Evolutionary conservation across 2,329 filamentous ascomycete genomes (phyloP), one percentile per base, ranked within the genome.

Genomic region (Cladorrhinum sp.): DNA sequence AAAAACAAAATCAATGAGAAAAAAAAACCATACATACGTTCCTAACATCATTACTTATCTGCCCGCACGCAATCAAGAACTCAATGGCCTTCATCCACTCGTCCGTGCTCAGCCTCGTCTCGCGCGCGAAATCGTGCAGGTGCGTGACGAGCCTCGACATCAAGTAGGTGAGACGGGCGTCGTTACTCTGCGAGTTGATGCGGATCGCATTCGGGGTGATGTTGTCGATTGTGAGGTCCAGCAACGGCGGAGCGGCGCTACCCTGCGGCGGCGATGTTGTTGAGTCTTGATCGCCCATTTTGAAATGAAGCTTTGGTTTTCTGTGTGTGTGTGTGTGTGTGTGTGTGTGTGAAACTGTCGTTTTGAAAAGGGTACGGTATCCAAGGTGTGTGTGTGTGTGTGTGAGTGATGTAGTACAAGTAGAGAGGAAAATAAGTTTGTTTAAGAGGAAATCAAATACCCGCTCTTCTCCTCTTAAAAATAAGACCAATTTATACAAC

Each of bases 71-170:
- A 0, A 88, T 90, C 25, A 93, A 77, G 76, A 93, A 93, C 49
- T 83, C 76, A 58, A 93, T 79, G 1, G 85, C 88, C 0, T 82
- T 77, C 86, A 90, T 90, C 91, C 90, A 93, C 78, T 95, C 91
- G 2, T 85, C 79, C 3, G 87, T 89, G 71, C 85, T 90, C 32
- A 93, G 79, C 27, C 90, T 79, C 1, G 89, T 93, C 74, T 93
- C 91, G 58, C 90, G 82, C 4, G 89, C 89, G 71, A 92, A 93
- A 76, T 93, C 90, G 74, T 95, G 91, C 1, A 93, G 77, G 74
- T 95, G 90, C 12, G 85, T 84, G 52, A 93, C 88, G 13, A 93
- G 81, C 18, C 88, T 81, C 67, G 89, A 84, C 71, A 93, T 82
- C 50, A 95, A 73, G 72, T 90, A 93, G 64, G 84, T 88, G 63